These are phyloP conservation scores for Candida coleopterorum DNA, from an alignment of 805 yeast genomes.

Conservation along the genomic window DNA sequence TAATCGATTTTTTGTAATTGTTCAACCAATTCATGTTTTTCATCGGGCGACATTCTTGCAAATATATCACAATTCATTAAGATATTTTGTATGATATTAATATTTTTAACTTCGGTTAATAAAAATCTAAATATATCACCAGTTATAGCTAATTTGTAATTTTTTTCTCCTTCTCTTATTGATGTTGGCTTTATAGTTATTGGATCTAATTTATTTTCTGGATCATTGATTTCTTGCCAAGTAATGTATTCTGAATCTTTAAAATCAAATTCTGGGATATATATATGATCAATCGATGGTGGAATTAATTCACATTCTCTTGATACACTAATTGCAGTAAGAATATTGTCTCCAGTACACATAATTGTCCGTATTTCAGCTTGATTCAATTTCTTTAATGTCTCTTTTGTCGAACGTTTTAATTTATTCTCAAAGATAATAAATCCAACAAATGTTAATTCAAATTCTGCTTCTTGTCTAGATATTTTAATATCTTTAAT, in stretches of 20 bases:
- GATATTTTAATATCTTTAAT: conserved; percentile 24
- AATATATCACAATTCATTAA: conserved; percentile 71
- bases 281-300: conserved; percentile 28
- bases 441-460: conserved; percentile 76
- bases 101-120: conserved; percentile 49
- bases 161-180: conserved; percentile 17
- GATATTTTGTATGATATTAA: conserved; percentile 43
- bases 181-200: conserved; percentile 50
- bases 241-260: conserved; percentile 33
- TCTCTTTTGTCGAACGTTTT: conserved; percentile 61
- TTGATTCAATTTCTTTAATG: conserved; percentile 51
- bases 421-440: conserved; percentile 89
- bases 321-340: conserved; percentile 93
- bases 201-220: conserved; percentile 55
- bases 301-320: conserved; percentile 71
- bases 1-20: conserved; percentile 80
- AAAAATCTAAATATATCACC: conserved; percentile 88
- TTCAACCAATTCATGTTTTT: conserved; percentile 91
- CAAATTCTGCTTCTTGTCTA: conserved; percentile 62
- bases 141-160: conserved; percentile 76
- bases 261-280: conserved; percentile 55
- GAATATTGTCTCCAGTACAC: conserved; percentile 97
- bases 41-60: conserved; percentile 99
- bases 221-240: conserved; percentile 69
- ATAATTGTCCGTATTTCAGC: conserved; percentile 82